Base-by-base conservation (phyloP, 768 basidiomycete genomes). In the Xanthoconium stramineum region DNA sequence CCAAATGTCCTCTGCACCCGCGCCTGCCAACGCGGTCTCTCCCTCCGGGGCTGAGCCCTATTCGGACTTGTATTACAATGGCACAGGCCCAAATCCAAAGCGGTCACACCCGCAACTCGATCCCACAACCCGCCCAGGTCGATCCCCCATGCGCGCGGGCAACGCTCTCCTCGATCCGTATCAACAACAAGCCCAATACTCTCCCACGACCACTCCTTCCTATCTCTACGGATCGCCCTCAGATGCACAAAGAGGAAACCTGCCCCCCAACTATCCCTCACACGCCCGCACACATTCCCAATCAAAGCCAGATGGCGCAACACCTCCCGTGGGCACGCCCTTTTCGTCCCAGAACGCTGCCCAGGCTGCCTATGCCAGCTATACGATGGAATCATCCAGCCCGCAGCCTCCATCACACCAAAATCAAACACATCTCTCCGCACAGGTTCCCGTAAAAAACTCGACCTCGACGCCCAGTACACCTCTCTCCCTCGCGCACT, bases 391-490 rank as follows among this genome's bases (percentile, higher is more conserved):
- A 42, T 82, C 84, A 0, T 77, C 83, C 32, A 86, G 83, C 64
- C 84, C 87, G 17, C 81, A 83, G 56, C 85, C 83, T 29, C 71
- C 76, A 44, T 66, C 74, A 39, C 72, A 69, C 30, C 80, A 78
- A 67, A 76, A 72, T 55, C 82, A 80, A 61, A 65, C 79, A 12
- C 84, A 82, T 70, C 75, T 85, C 43, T 74, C 73, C 38, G 72
- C 81, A 20, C 80, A 80, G 59, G 65, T 73, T 44, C 73, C 81
- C 44, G 65, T 73, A 50, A 80, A 83, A 63, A 75, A 75, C n/a
- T 83, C 87, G 8, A 63, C 78, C 40, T 90, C 89, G 2, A 83
- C 80, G 33, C 89, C 90, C 17, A 76, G 82, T 39, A 91, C 88
- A 0, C 90, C 89, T 12, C 76, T 91, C 61, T 85, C 86, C 4